Percentiles rank a stretch among this genome's conserved stretches.
These are phyloP conservation scores for Epichloe elymi DNA, from an alignment of 2,329 filamentous ascomycete genomes.

Conservation along the genomic window DNA sequence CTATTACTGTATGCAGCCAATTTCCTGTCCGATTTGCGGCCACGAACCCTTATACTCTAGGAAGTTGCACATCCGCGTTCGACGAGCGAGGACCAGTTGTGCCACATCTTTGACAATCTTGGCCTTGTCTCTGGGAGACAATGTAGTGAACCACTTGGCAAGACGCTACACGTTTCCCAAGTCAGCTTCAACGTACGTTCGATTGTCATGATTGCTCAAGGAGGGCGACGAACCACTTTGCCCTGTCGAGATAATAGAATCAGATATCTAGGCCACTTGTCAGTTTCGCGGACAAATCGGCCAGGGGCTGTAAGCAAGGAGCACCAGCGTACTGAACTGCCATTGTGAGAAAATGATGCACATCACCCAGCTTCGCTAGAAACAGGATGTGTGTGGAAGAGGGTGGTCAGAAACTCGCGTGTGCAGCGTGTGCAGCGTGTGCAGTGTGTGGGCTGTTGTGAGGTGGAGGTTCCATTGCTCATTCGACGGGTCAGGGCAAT, in stretches of 20 bases:
- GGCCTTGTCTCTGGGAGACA: constrained; percentile 95
- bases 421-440: not conserved
- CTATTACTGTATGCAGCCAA: not conserved
- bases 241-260: constrained; percentile 96
- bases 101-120: constrained; percentile 99
- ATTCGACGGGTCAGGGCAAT: constrained; percentile 2
- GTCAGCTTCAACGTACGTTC: constrained; percentile 4
- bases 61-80: constrained; percentile 99
- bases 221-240: constrained; percentile 73
- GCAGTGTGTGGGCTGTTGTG: not conserved
- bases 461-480: constrained; percentile 4
- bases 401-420: not conserved
- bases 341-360: constrained; percentile 20
- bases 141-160: constrained; percentile 97
- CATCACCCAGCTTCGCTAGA: constrained; percentile 9
- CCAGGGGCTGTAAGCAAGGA: constrained; percentile 2
- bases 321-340: constrained; percentile 28
- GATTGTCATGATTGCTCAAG: not conserved
- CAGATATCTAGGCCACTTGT: constrained; percentile 56
- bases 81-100: constrained; percentile 85
- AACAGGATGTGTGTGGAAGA: constrained; percentile 4
- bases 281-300: constrained; percentile 8
- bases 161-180: constrained; percentile 52
- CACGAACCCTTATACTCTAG: constrained; percentile 88
- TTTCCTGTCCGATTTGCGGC: not conserved